Conservation (phyloP, 331 rosid species). For the Arachis monticola region DNA sequence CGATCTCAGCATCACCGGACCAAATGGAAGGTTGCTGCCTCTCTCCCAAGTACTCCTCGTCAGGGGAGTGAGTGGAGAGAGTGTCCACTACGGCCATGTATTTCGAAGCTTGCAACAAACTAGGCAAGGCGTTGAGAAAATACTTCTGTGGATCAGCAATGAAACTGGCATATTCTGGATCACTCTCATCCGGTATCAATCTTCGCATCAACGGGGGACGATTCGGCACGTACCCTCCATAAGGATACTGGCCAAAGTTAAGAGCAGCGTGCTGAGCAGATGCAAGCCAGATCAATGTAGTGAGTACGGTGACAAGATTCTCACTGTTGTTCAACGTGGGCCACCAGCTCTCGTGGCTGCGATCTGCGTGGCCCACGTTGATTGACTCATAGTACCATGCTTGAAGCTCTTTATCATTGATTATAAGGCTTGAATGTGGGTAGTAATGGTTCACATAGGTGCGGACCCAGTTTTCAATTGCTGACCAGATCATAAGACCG, state of each 20-base stretch:
- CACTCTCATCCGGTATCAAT: conserved; percentile 69
- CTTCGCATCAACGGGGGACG: conserved; percentile 91
- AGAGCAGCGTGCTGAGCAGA: conserved; percentile 99
- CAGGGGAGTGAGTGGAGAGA: conserved; percentile 87
- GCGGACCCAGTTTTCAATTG: conserved; percentile 79
- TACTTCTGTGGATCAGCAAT: conserved; percentile 79
- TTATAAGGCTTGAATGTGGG: conserved; percentile 59
- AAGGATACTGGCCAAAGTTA: conserved; percentile 92
- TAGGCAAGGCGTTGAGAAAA: conserved; percentile 76
- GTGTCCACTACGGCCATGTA: conserved; percentile 92
- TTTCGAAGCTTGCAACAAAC: conserved; percentile 70
- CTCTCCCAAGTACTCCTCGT: conserved; percentile 98
- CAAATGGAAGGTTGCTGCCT: conserved; percentile 75
- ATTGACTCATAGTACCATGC: conserved; percentile 87
- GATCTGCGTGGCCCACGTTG: conserved; percentile 89
- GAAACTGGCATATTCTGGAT: conserved; percentile 68
- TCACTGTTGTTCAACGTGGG: conserved; percentile 61
- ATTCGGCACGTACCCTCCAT: conserved; percentile 90
- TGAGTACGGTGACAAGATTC: conserved; percentile 62
- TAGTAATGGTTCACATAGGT: conserved; percentile 80
- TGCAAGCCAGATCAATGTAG: conserved; percentile 80
- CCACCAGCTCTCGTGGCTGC: conserved; percentile 77
- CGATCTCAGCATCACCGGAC: conserved; percentile 73
- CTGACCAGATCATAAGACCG: conserved; percentile 81
- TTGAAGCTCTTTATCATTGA: conserved; percentile 79